phyloP scores from a whole-genome alignment of 306 rosid species.

The Quillaja saponaria region DNA sequence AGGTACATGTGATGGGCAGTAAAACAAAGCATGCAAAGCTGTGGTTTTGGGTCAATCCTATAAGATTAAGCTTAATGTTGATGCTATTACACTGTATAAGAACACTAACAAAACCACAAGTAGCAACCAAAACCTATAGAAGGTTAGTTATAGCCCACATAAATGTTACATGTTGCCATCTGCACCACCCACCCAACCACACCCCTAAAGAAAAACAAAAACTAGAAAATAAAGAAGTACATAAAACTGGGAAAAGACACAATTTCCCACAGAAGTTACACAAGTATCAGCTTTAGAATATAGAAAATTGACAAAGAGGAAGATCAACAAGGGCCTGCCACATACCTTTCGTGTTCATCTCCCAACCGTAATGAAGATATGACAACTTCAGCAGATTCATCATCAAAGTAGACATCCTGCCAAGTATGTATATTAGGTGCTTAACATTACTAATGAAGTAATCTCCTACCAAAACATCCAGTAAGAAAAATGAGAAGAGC shows the following conservation, averaged over 20 bases:
- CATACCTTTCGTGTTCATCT: conserved; percentile 94
- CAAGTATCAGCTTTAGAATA: conserved; percentile 1
- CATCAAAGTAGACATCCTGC: conserved; percentile 98
- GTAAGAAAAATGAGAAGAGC: background rate
- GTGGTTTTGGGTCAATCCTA: no score
- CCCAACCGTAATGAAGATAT: conserved; percentile 93
- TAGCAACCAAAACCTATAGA: no score
- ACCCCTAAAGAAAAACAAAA: no score
- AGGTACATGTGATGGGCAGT: no score
- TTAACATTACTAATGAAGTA: conserved; percentile 24
- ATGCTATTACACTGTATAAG: no score
- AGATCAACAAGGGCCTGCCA: conserved; percentile 11
- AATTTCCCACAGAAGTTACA: background rate
- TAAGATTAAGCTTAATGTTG: no score
- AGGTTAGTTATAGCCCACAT: no score
- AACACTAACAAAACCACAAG: no score
- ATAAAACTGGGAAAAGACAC: background rate
- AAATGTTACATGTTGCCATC: no score
- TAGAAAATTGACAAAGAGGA: conserved; percentile 3
- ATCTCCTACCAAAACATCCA: background rate
- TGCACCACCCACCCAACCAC: no score
- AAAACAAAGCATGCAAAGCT: no score
- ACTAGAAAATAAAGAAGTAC: background rate
- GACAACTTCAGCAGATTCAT: conserved; percentile 99
- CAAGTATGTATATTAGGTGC: conserved; percentile 28